Evolutionary conservation across 148 eudicot species (phyloP).

Genomic region (Vaccinium darrowii): DNA sequence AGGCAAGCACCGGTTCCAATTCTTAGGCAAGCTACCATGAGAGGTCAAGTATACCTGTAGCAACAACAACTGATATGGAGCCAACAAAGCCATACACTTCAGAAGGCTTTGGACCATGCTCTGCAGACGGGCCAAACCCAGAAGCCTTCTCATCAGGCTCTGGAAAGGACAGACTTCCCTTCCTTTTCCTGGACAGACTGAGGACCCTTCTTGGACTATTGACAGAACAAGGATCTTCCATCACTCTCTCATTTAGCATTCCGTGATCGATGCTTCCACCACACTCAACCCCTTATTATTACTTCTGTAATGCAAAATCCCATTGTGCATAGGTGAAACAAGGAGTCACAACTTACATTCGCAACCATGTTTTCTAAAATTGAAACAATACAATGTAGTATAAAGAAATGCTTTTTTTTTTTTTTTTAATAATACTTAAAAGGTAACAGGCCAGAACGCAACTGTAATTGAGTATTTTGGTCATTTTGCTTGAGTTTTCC

Average conservation of each 20-base stretch:
- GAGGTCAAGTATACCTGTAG: slow-evolving; percentile 48
- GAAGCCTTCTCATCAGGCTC: slow-evolving; percentile 47
- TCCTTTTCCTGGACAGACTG: slow-evolving; percentile 68
- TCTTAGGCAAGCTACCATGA: not conserved
- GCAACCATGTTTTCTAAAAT: not conserved
- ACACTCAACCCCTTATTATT: not conserved
- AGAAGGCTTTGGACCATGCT: slow-evolving; percentile 79
- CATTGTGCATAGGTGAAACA: not conserved
- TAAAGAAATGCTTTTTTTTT: not conserved
- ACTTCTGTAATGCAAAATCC: not conserved
- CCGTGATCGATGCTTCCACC: not conserved
- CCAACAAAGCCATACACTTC: slow-evolving; percentile 97
- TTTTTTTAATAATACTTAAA: not conserved
- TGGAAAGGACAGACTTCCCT: slow-evolving; percentile 42
- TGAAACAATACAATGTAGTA: not conserved
- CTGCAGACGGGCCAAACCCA: slow-evolving; percentile 70
- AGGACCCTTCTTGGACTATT: slow-evolving; percentile 86
- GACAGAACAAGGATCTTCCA: slow-evolving; percentile 64
- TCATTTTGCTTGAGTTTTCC: too few relatives aligned
- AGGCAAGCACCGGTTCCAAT: not conserved
- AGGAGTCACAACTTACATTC: not conserved
- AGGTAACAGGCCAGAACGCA: not conserved
- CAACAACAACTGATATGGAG: slow-evolving; percentile 76
- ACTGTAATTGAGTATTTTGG: too few relatives aligned
- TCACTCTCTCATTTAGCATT: slow-evolving; percentile 15